Base-by-base conservation (phyloP, 2,329 filamentous ascomycete species). In the Fusarium tricinctum region DNA sequence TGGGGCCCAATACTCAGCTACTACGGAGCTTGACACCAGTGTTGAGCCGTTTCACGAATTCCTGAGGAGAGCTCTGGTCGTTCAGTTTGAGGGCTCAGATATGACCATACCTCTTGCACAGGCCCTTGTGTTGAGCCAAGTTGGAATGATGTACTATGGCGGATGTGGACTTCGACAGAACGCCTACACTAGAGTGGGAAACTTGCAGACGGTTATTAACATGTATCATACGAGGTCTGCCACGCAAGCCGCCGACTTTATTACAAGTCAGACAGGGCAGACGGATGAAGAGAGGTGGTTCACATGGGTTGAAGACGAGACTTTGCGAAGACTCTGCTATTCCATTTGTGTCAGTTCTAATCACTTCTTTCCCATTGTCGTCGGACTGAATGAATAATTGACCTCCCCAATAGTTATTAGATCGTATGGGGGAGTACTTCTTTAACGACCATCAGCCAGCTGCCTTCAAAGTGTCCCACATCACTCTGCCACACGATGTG, bases 21-120 rank as follows among this genome's bases (percentile, higher is more conserved):
- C 73, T 0, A 32, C 50, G 1, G 72, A 76, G 9, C 60, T 76
- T 1, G 47, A 63, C 4, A 42, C 51, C 2, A 63, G 70, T 23
- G 68, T 76, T 3, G 12, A 38, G 1, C 73, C 71, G 2, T 22
- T 76, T 8, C 72, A 76, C 6, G 68, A 75, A 26, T 73, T 74
- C 20, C 42, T 75, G 0, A 49, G 72, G 6, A 57, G 71, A n/a
- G 63, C 43, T 3, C n/a, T 65, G 19, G 17, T 51, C 1, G 35
- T 70, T 6, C 44, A 59, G 2, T 15, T 60, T 9, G 60, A 65
- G 14, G 39, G 45, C 2, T 45, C 20, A 3, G 47, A 19, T 2
- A 1, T 55, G 6, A 17, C 2, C 15, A 10, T 35, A 4, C 23
- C 20, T 26, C 28, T 63, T 8, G 50, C 42, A 0, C 69, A 71